phyloP scores from a whole-genome alignment of 2,329 filamentous ascomycete species.

The Aspergillus luchuensis region DNA sequence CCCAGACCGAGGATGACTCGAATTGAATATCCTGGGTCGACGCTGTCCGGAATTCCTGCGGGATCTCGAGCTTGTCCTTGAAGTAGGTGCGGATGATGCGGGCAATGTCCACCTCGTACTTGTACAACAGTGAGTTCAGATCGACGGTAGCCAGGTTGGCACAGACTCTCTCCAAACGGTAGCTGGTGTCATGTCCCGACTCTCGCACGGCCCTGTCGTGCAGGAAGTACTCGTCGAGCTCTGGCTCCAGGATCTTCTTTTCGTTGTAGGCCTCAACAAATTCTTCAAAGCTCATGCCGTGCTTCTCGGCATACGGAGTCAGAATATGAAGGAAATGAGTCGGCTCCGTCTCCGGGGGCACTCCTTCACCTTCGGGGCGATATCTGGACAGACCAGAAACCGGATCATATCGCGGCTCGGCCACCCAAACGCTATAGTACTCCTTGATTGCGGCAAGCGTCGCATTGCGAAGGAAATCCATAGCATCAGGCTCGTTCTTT shows the following conservation, averaged over 20 bases:
- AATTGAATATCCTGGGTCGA: constrained; percentile 66
- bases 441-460: constrained; percentile 95
- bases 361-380: constrained; percentile 77
- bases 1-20: constrained; percentile 86
- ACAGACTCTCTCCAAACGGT: constrained; percentile 84
- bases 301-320: constrained; percentile 78
- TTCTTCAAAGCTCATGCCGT: constrained; percentile 76
- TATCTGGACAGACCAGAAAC: constrained; percentile 81
- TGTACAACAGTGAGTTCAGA: constrained; percentile 91
- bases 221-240: constrained; percentile 91
- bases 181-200: constrained; percentile 94
- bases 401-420: constrained; percentile 74
- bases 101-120: constrained; percentile 93
- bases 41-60: constrained; percentile 75
- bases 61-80: constrained; percentile 77
- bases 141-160: constrained; percentile 92
- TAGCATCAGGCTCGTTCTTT: constrained; percentile 76
- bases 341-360: constrained; percentile 89
- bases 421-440: constrained; percentile 86
- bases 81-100: constrained; percentile 83
- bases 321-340: constrained; percentile 83
- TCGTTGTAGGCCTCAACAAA: constrained; percentile 90
- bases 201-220: constrained; percentile 95
- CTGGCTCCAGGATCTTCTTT: constrained; percentile 74
- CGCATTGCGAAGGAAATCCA: constrained; percentile 77